Conservation (phyloP, 768 basidiomycete genomes). For the Boletales sp. region DNA sequence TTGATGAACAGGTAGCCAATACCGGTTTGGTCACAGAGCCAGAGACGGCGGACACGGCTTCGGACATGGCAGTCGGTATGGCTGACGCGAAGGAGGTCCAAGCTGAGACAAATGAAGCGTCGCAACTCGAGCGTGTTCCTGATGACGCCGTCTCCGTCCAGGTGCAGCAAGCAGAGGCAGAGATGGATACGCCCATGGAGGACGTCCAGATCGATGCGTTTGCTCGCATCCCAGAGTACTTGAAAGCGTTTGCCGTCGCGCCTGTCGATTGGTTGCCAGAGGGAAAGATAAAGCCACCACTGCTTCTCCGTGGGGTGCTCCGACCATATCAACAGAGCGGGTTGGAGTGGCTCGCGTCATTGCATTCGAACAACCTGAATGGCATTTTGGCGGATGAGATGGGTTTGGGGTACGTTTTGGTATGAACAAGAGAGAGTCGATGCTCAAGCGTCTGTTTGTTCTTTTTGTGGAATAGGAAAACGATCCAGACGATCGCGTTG, state of each 20-base stretch:
- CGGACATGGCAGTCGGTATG: neutral
- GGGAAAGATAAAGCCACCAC: constrained; percentile 55
- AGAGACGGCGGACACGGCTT: too few relatives aligned
- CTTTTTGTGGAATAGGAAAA: constrained; percentile 56
- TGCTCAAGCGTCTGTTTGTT: neutral
- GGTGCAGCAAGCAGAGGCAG: constrained; percentile 4
- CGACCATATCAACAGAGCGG: constrained; percentile 94
- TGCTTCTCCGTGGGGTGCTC: constrained; percentile 81
- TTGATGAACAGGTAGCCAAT: neutral
- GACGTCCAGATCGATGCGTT: constrained; percentile 33
- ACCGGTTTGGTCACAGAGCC: too few relatives aligned
- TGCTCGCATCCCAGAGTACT: constrained; percentile 48
- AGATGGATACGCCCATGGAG: constrained; percentile 32
- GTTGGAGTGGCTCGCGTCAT: constrained; percentile 88
- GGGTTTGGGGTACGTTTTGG: constrained; percentile 76
- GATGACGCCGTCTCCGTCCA: neutral
- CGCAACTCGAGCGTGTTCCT: neutral
- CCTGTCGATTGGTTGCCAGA: constrained; percentile 65
- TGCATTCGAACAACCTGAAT: constrained; percentile 77
- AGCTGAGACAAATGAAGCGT: neutral
- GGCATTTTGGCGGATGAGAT: constrained; percentile 92
- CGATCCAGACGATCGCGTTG: constrained; percentile 93
- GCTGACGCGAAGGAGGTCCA: neutral
- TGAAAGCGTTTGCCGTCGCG: constrained; percentile 68
- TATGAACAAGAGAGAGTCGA: neutral